Base-by-base conservation (phyloP, 129 eudicot species). In the Lactuca sativa region DNA sequence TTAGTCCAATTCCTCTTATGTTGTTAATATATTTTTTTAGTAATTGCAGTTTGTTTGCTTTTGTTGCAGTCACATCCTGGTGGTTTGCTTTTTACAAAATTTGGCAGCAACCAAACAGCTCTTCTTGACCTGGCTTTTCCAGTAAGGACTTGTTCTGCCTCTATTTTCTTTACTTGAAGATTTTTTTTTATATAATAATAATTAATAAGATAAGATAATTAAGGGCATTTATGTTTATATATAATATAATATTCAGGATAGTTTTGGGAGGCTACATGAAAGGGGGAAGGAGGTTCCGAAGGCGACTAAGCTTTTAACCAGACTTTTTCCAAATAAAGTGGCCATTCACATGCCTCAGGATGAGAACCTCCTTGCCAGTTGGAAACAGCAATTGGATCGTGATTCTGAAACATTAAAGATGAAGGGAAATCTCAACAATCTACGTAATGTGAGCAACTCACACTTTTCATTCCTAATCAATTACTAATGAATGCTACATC, bases 321-420 rank as follows among this genome's bases (percentile, higher is more conserved):
- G 78, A 59, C 95, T 93, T 76, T 87, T 93, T 56, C 96, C 96
- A 3, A 93, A 93, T 60, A 87, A 83, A 93, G 98, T 93, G 57
- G 81, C 85, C 59, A 89, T 93, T 75, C 96, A 93, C 76, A 51
- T 85, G 85, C 98, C 98, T 71, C 95, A 93, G 96, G 98, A 93
- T 57, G 98, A 93, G 80, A 84, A 77, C 18, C 90, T 93, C 16
- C 86, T 85, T 71, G 86, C 80, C 15, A 80, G 76, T 73, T 93
- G 96, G 98, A 93, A 89, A 76, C 84, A 81, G 13, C 95, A 83
- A 66, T 78, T 93, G 74, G 95, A 89, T 10, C 82, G 70, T 55
- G 98, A 93, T 81, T 82, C 85, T 44, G 96, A 93, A 79, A 85
- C 92, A 43, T 83, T 89, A 11, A 83, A 86, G 60, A 71, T 89